Evolutionary conservation across 1,284 basidiomycete genomes (phyloP), one percentile per base, ranked within the genome.

Genomic region (Ustilago shanxiensis): DNA sequence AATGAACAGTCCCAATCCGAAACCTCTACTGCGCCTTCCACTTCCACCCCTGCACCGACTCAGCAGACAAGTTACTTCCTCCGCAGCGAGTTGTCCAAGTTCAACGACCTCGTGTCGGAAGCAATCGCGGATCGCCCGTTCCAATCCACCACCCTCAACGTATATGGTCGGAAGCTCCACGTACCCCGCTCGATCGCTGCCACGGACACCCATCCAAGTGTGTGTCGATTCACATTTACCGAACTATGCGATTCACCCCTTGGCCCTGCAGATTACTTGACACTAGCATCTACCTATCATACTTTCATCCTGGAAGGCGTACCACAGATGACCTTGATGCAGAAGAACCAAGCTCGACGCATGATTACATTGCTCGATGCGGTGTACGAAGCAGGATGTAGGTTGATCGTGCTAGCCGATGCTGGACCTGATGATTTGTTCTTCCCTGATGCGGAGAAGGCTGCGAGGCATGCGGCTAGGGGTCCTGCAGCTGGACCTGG

Each of bases 351-450:
- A 86, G 91, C 91, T 3, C 86, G 91, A 13, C 87, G 91, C 3
- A 89, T 92, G 83, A 92, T 92, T 81, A 92, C 91, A 14, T 88
- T 92, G 59, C 89, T 92, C 45, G 92, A 92, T 77, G 91, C 91
- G 0, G 86, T 92, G 3, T 87, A 88, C 79, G 88, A 88, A 62
- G 81, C 86, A 4, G 82, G 86, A 9, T 88, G 87, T 69, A 85
- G 87, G 45, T 47, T 83, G 3, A 67, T 82, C 61, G 75, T 88
- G 29, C 79, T 89, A 5, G 90, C 90, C 4, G 88, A 89, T 54
- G 86, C 89, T 0, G 80, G 81, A 2, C 89, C 89, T 2, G 89
- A 90, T 54, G 86, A 88, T 14, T 85, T 91, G 8, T 91, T 92
- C 87, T 92, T 90, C 83, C 89, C 90, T 0, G 90, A 77, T 31